Evolutionary conservation across 2,329 filamentous ascomycete species (phyloP), one percentile per base, ranked within the genome.

Genomic region (Daldinia sp.): DNA sequence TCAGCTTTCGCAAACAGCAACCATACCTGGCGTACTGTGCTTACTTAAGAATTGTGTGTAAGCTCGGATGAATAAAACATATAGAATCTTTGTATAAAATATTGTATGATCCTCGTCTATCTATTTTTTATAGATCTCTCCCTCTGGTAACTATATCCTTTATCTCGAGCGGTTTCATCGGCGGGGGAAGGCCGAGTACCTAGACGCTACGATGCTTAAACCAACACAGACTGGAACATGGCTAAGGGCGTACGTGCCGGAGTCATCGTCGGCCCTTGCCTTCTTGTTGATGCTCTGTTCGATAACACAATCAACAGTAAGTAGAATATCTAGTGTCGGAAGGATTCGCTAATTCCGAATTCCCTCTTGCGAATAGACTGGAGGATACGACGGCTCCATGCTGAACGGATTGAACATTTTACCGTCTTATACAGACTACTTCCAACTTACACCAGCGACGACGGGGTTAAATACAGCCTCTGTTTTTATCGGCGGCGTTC

Each of bases 371-470:
- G 35, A 21, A 72, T 68, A 63, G 68, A 71, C 65, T 4, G 54
- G 56, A 7, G 76, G 79, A 21, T 81, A 82, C 53, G 81, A 84
- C 58, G 79, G 79, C 1, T 84, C 81, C 2, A 82, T 86, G 75
- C 76, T 86, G 73, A 86, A 86, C 61, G 83, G 82, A 0, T 77
- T 88, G 21, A 84, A 86, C 60, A 86, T 87, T 60, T 71, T 87
- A 13, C 83, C 84, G 0, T 81, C 79, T 0, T 87, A 87, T 70
- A 81, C 78, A 0, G 77, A 84, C 34, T 87, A 87, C 70, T 87
- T 87, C 74, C 67, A 79, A 3, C 79, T 87, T 6, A 85, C 75
- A n/a, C 71, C 81, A 0, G 80, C 81, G 0, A 85, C 83, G 0
- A 82, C 78, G 0, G 83, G 81, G 3, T 77, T 87, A 13, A 85